Percentiles rank a stretch among this genome's conserved stretches.
phyloP scores from a whole-genome alignment of 2,329 filamentous ascomycete species.

The Sclerotinia minor region DNA sequence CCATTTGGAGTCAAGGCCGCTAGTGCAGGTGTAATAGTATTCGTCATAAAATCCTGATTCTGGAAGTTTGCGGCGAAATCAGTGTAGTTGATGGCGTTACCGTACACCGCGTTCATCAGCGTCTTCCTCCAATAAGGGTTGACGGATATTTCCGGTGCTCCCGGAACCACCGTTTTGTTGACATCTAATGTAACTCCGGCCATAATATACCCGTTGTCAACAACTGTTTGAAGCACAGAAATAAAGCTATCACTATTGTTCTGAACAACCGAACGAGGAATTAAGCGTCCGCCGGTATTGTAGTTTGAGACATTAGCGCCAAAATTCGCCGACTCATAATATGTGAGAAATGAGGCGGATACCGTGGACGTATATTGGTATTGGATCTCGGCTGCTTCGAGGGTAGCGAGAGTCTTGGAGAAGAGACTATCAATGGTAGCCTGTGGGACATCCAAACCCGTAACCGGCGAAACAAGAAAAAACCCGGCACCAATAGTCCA shows the following conservation, averaged over 20 bases:
- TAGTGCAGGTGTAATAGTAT: neutral
- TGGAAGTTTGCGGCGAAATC: neutral
- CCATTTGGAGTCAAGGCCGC: neutral
- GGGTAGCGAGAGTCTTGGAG: too few relatives aligned
- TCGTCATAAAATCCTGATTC: neutral
- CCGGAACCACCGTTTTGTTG: neutral
- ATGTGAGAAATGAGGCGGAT: neutral
- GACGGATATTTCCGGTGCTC: neutral
- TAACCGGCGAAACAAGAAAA: neutral
- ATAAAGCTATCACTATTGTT: neutral
- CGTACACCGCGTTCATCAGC: neutral
- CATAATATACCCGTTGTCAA: constrained; percentile 9
- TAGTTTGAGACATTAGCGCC: neutral
- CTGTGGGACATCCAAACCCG: neutral
- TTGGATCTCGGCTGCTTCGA: neutral
- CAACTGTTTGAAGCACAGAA: neutral
- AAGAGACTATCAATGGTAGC: neutral
- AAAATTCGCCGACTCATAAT: neutral
- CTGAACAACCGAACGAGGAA: constrained; percentile 4
- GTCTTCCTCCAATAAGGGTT: constrained; percentile 23
- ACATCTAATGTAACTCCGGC: constrained; percentile 22
- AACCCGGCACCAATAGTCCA: neutral
- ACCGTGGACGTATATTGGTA: neutral
- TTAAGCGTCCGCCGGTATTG: neutral
- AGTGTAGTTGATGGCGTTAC: neutral